Evolutionary conservation across 257 asterid genomes (phyloP).

Genomic region (Jacaranda copaia): DNA sequence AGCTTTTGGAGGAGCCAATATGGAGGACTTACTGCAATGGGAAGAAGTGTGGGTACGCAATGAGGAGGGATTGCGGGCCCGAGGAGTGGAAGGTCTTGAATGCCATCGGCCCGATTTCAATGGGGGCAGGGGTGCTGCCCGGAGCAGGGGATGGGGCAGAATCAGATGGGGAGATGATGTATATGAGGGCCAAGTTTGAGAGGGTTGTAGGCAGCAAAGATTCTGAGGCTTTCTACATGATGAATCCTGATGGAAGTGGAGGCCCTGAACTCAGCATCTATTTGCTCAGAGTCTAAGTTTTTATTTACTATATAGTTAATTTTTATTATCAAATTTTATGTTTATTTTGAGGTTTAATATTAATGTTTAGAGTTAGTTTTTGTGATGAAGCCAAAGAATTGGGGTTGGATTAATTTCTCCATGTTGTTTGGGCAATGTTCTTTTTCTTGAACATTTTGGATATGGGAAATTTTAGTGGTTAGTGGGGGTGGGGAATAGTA

Average conservation of each 20-base stretch:
- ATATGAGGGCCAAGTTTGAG: conserved; percentile 94
- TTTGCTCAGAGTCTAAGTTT: conserved; percentile 70
- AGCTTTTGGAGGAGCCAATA: conserved; percentile 67
- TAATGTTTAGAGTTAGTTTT: conserved; percentile 5
- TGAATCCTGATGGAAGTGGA: conserved; percentile 93
- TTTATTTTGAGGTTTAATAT: background rate
- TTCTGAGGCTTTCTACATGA: conserved; percentile 96
- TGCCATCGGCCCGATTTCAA: conserved; percentile 79
- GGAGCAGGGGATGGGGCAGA: conserved; percentile 49
- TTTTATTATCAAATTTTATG: background rate
- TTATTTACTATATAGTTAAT: background rate
- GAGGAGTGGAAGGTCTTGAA: conserved; percentile 87
- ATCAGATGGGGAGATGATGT: conserved; percentile 80
- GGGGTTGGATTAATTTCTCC: conserved; percentile 17
- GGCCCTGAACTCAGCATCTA: conserved; percentile 96
- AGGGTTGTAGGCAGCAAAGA: conserved; percentile 93
- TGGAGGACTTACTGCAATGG: conserved; percentile 97
- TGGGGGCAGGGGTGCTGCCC: conserved; percentile 99
- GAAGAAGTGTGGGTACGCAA: conserved; percentile 83
- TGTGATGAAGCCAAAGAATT: conserved; percentile 9
- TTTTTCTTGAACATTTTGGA: background rate
- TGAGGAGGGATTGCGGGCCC: conserved; percentile 79
- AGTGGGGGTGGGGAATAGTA: conserved; percentile 10
- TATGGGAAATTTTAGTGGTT: conserved; percentile 18
- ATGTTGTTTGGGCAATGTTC: background rate